Conservation (phyloP, 306 rosid species). For the Trifolium subterraneum region DNA sequence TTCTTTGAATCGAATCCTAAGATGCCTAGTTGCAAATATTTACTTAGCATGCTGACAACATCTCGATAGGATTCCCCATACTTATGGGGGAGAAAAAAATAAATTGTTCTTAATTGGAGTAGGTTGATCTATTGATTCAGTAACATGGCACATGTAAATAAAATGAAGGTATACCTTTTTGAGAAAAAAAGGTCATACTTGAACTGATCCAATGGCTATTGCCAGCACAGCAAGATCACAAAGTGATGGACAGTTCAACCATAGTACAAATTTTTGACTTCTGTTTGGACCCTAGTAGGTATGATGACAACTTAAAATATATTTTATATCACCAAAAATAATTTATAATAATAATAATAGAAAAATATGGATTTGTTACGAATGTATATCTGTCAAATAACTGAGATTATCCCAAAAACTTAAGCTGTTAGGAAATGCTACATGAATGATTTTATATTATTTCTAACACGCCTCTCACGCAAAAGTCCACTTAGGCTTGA, state of each 20-base stretch:
- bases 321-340: neutral
- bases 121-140: neutral
- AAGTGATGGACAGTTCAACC: constrained; percentile 15
- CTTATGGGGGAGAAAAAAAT: constrained; percentile 12
- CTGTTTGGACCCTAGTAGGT: constrained; percentile 10
- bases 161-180: neutral
- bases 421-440: too few relatives aligned
- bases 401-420: too few relatives aligned
- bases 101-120: constrained; percentile 9
- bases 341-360: neutral
- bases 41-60: neutral
- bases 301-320: neutral
- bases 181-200: neutral
- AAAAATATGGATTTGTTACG: too few relatives aligned
- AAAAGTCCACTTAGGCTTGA: too few relatives aligned
- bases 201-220: constrained; percentile 20
- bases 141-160: constrained; percentile 11
- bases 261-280: constrained; percentile 13
- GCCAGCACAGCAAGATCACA: constrained; percentile 24
- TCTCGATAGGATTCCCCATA: constrained; percentile 35
- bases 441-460: too few relatives aligned
- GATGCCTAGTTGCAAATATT: constrained; percentile 5
- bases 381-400: too few relatives aligned
- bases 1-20: neutral
- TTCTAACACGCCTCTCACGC: too few relatives aligned